Base-by-base conservation (phyloP, 2,329 filamentous ascomycete genomes). In the Uncinocarpus reesii region DNA sequence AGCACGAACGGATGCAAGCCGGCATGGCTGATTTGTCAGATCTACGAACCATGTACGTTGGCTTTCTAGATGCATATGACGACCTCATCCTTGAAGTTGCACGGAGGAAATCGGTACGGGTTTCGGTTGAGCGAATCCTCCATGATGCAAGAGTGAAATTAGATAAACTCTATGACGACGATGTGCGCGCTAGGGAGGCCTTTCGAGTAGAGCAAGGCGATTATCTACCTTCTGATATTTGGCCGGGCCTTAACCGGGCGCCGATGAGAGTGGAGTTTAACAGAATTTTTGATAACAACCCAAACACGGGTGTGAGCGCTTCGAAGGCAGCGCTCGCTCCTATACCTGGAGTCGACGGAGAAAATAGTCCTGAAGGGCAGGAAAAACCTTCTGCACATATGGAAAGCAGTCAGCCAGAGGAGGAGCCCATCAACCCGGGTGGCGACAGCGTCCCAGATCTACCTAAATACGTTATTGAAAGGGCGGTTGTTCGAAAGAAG, bases 171-270 rank as follows among this genome's bases (percentile, higher is more conserved):
- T 79, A 84, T 52, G 77, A 85, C 10, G 73, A 79, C 10, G 92
- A 98, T 63, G 71, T 78, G 48, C 73, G 72, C 34, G 80, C 87
- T 53, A 75, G 92, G 31, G 84, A 93, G 54, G 71, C 76, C 0
- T 96, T 98, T 63, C 77, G 84, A 28, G 74, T 81, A 23, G 84
- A 94, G 36, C 82, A 92, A 10, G 89, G 88, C 6, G 86, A 93
- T 54, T 94, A 81, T 61, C 67, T 98, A 8, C 92, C 92, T 0
- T 81, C 83, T 0, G 88, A 95, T 62, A 78, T 95, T 18, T 95
- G 88, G 87, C 81, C 81, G 0, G 84, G 83, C 1, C 77, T 92
- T 64, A 77, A 58, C 36, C 60, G 76, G 53, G 74, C 70, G n/a
- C 75, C 72, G 21, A 77, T 77, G 55, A 71, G 65, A 51, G 71